Evolutionary conservation across 805 yeast species (phyloP).

Genomic region (Metschnikowia kofuensis): DNA sequence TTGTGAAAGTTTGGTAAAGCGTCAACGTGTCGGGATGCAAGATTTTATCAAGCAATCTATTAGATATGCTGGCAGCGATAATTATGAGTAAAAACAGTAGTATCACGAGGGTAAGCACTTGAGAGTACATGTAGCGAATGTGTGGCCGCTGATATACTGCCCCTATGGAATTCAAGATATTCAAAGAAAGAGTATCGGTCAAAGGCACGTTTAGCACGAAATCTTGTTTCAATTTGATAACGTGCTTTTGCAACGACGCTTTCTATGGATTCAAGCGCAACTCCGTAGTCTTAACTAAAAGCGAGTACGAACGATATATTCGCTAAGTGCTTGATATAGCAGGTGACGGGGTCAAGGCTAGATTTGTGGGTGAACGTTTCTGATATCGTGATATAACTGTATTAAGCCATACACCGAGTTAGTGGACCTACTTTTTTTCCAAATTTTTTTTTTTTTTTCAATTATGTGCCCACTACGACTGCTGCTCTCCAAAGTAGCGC

Average conservation of each 20-base stretch:
- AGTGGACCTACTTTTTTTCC: too few relatives aligned
- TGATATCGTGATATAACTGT: too few relatives aligned
- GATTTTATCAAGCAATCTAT: neutral
- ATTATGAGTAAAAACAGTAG: constrained; percentile 3
- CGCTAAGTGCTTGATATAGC: too few relatives aligned
- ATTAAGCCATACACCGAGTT: too few relatives aligned
- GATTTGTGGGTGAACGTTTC: too few relatives aligned
- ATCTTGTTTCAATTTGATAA: too few relatives aligned
- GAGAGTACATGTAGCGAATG: constrained; percentile 3
- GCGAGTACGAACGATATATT: too few relatives aligned
- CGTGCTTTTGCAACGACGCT: neutral
- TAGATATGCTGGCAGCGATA: neutral
- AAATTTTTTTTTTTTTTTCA: constrained; percentile 2
- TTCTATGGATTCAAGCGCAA: neutral
- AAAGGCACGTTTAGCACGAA: too few relatives aligned
- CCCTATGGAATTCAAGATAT: neutral
- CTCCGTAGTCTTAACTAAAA: neutral
- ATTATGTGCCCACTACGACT: neutral
- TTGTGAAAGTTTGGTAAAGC: neutral
- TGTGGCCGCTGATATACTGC: neutral
- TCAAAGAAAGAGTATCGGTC: too few relatives aligned
- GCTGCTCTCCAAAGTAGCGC: neutral
- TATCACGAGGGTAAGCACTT: constrained; percentile 1
- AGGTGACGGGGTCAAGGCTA: too few relatives aligned
- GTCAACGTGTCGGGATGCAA: constrained; percentile 2